Base-by-base conservation (phyloP, 208 protist genomes). In the Leishmania tropica region DNA sequence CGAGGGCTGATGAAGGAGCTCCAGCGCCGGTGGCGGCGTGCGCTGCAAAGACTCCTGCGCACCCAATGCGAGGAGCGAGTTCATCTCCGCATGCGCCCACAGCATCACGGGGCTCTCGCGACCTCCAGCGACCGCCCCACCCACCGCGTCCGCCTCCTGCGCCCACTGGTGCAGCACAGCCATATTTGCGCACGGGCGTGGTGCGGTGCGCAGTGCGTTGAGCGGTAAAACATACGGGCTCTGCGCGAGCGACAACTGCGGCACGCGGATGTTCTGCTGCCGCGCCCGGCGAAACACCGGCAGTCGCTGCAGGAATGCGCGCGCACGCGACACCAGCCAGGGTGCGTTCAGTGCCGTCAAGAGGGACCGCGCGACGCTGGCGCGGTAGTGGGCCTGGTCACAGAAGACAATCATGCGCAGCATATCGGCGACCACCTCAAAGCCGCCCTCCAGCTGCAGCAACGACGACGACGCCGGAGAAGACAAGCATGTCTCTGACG, bases 361-460 rank as follows among this genome's bases (percentile, higher is more conserved):
- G 21, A 97, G 79, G 0, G 78, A 77, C 0, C 81, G 79, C 4
- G 92, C 92, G 48, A 88, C 87, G 58, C 72, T 76, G 21, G 86
- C 90, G 76, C 89, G 85, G 80, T 94, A 96, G 84, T 97, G 94
- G 31, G 93, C 89, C 68, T 89, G 82, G 77, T 97, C 94, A 24
- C 88, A 92, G 35, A 97, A 85, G 48, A 97, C 68, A 68, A 97
- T 90, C 90, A 95, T 95, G 24, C 94, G 92, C 51, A 96, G 75
- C 0, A 87, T 64, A 75, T 96, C 93, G 60, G 91, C 67, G 51
- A 90, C 85, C 15, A 91, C 58, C 75, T 94, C 91, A 19, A 88
- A 58, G 35, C 68, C 37, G 42, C 78, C 76, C 68, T 72, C 76
- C 21, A 67, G 11, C 74, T 35, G 42, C 42, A 4, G 68, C 42